Evolutionary conservation across 768 basidiomycete genomes (phyloP), one percentile per base, ranked within the genome.

Genomic region (Boletellus ananiceps): DNA sequence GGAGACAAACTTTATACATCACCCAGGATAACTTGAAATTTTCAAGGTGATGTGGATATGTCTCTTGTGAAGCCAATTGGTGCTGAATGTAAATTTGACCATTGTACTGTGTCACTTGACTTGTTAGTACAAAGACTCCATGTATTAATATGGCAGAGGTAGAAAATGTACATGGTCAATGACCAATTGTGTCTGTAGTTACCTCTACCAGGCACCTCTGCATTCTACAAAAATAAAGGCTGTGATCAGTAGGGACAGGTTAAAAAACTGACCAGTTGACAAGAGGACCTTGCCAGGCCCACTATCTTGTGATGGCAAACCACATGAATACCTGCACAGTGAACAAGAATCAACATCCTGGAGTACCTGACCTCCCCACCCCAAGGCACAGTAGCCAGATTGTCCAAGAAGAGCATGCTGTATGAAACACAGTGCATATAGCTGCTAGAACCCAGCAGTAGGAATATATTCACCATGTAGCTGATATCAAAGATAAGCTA

Each of bases 171-270:
- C 19, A 3, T 19, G 19, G 19, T 19, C 19, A 19, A 19, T 19
- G 19, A 19, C 19, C 19, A 19, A 19, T 19, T 3, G 3, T 3
- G 19, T 19, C 19, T 3, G 3, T 19, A 19, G 19, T 19, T 19
- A 19, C 3, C 19, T 19, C 19, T 19, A 29, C 33, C 31, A 44
- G 43, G 34, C 15, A 44, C 43, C 15, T 35, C 43, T 35, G 19
- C 43, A 44, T 44, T 44, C 33, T 44, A 35, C 14, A 14, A 19
- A 44, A 44, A 44, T 33, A 44, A 44, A 25, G 21, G 43, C 32
- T 35, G 21, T 32, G 19, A 32, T 15, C 13, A 34, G 2, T 6
- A 21, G 9, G n/a, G 9, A 41, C 4, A 27, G 5, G 33, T 44
- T 44, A 18, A 44, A 44, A 44, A 32, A 44, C 33, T 44, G n/a